Percentiles rank a stretch among this genome's conserved stretches.
Conservation (phyloP, 2,329 filamentous ascomycete genomes). For the Fusarium poae region DNA sequence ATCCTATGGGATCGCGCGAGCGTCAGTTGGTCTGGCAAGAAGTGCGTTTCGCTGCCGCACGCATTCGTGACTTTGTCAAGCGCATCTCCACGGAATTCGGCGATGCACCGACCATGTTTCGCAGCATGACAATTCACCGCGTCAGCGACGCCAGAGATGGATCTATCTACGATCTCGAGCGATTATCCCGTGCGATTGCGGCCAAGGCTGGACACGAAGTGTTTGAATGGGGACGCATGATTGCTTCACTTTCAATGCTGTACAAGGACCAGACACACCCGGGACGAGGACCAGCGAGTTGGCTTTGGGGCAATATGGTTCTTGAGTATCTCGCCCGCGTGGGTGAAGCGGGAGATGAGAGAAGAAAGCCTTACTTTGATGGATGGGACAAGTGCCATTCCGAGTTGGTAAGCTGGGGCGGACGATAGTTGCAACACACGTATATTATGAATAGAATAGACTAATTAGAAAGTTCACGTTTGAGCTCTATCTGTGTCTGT, state of each 20-base stretch:
- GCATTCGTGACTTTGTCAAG: slow-evolving; percentile 29
- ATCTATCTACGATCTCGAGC: slow-evolving; percentile 35
- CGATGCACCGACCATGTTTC: slow-evolving; percentile 33
- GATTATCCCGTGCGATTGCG: slow-evolving; percentile 32
- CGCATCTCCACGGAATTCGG: slow-evolving; percentile 27
- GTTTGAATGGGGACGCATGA: slow-evolving; percentile 41
- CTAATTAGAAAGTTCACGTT: not conserved
- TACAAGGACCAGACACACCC: slow-evolving; percentile 43
- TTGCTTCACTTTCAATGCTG: slow-evolving; percentile 34
- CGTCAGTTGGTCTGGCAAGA: slow-evolving; percentile 40
- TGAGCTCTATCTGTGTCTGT: not conserved
- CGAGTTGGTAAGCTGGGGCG: slow-evolving; percentile 33
- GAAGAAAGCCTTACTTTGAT: slow-evolving; percentile 36
- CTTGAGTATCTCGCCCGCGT: slow-evolving; percentile 38
- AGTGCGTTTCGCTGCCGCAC: slow-evolving; percentile 33
- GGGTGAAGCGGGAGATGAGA: slow-evolving; percentile 24
- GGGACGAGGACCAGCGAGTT: slow-evolving; percentile 38
- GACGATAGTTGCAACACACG: slow-evolving; percentile 19
- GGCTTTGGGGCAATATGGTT: slow-evolving; percentile 43
- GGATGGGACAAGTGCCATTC: slow-evolving; percentile 37
- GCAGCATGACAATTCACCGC: slow-evolving; percentile 36
- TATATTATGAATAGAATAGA: slow-evolving; percentile 14
- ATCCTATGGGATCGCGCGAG: slow-evolving; percentile 35
- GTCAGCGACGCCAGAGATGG: slow-evolving; percentile 31
- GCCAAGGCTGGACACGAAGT: slow-evolving; percentile 40